These are phyloP conservation scores for Phytophthora crassamura DNA, from an alignment of 352 stramenopile genomes.

Conservation along the genomic window DNA sequence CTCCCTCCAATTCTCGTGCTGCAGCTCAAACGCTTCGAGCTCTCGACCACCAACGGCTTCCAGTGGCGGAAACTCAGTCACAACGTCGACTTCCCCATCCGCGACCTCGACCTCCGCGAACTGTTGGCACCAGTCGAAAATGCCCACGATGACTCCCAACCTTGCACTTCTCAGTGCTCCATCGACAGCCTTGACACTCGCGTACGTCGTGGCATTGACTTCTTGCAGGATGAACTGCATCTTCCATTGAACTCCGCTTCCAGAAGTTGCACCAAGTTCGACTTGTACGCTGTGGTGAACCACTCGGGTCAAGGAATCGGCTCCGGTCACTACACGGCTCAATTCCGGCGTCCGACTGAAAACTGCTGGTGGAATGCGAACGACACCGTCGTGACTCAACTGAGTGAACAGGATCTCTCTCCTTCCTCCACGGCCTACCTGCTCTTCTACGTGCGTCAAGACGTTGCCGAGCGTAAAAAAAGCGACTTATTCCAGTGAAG, in stretches of 20 bases:
- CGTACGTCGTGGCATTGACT: slow-evolving; percentile 37
- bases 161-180: slow-evolving; percentile 13
- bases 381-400: slow-evolving; percentile 68
- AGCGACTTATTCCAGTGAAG: slow-evolving; percentile 50
- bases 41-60: slow-evolving; percentile 44
- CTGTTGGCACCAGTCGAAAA: slow-evolving; percentile 41
- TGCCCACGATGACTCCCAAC: slow-evolving; percentile 14
- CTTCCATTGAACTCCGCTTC: slow-evolving; percentile 57
- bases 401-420: slow-evolving; percentile 33
- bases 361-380: slow-evolving; percentile 94
- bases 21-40: slow-evolving; percentile 76
- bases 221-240: slow-evolving; percentile 43
- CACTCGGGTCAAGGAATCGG: slow-evolving; percentile 92
- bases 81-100: slow-evolving; percentile 92
- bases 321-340: slow-evolving; percentile 93
- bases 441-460: slow-evolving; percentile 74
- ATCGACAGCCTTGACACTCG: slow-evolving; percentile 21
- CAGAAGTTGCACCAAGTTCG: slow-evolving; percentile 68
- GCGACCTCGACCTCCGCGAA: slow-evolving; percentile 78
- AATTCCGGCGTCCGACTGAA: slow-evolving; percentile 47
- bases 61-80: slow-evolving; percentile 83
- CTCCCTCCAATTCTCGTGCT: slow-evolving; percentile 63
- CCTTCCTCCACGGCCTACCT: slow-evolving; percentile 68
- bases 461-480: slow-evolving; percentile 50
- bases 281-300: slow-evolving; percentile 95